A percentile compares a stretch with the other conserved stretches of the same genome.
phyloP scores from a whole-genome alignment of 768 basidiomycete species.

The Clitopilus hobsonii region DNA sequence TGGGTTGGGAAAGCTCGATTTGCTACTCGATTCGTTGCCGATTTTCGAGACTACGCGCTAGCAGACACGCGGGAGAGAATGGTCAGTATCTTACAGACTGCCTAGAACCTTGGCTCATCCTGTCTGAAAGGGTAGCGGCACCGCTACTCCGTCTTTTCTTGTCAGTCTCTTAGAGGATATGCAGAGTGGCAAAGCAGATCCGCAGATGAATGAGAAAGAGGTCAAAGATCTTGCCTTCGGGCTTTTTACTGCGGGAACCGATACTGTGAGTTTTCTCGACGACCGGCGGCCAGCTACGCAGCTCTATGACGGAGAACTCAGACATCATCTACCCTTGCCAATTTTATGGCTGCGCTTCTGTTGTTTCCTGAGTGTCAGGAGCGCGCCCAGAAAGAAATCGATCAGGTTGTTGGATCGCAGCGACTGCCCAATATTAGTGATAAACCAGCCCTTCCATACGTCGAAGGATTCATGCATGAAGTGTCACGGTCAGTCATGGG shows the following conservation, averaged over 20 bases:
- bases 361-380: slow-evolving; percentile 28
- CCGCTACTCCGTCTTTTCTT: slow-evolving; percentile 19
- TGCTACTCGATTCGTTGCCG: slow-evolving; percentile 1
- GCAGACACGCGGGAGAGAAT: slow-evolving; percentile 23
- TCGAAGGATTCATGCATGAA: slow-evolving; percentile 25
- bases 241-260: slow-evolving; percentile 26
- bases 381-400: slow-evolving; percentile 30
- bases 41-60: slow-evolving; percentile 24
- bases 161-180: slow-evolving; percentile 11
- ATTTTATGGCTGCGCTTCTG: slow-evolving; percentile 35
- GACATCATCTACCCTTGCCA: slow-evolving; percentile 24
- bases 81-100: no score
- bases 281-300: not conserved
- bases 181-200: slow-evolving; percentile 2
- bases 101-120: no score
- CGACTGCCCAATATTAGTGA: slow-evolving; percentile 28
- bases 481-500: slow-evolving; percentile 20
- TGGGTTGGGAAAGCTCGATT: slow-evolving; percentile 14
- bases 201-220: slow-evolving; percentile 6
- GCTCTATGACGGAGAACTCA: slow-evolving; percentile 7
- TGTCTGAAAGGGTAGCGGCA: no score
- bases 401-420: slow-evolving; percentile 22
- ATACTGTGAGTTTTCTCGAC: slow-evolving; percentile 24
- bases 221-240: slow-evolving; percentile 15
- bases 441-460: slow-evolving; percentile 20